phyloP scores from a whole-genome alignment of 2,329 filamentous ascomycete species.

The Drechmeria coniospora region DNA sequence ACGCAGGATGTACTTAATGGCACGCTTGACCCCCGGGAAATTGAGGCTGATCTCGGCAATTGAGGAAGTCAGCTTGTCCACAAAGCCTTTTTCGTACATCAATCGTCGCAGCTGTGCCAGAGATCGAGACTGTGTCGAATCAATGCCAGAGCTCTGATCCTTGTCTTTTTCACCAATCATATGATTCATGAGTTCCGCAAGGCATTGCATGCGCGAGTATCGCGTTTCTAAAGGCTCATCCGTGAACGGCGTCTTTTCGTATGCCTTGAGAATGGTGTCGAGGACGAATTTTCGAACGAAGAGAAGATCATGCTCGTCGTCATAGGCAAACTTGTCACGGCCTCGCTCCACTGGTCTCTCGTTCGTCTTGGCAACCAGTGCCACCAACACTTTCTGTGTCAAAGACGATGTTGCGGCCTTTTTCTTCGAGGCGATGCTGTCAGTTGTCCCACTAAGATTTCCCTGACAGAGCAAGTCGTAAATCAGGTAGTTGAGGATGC shows the following conservation, averaged over 20 bases:
- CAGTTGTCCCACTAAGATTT: conserved; percentile 50
- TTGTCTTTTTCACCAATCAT: conserved; percentile 75
- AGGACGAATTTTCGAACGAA: conserved; percentile 93
- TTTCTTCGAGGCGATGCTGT: conserved; percentile 69
- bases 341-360: conserved; percentile 51
- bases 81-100: conserved; percentile 98
- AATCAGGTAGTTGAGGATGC: conserved; percentile 84
- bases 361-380: conserved; percentile 73
- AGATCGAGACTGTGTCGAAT: conserved; percentile 34
- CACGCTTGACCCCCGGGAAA: conserved; percentile 81
- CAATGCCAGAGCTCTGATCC: conserved; percentile 29
- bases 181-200: conserved; percentile 83
- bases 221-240: conserved; percentile 69
- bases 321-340: conserved; percentile 45
- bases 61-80: conserved; percentile 74
- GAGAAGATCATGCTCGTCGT: conserved; percentile 69
- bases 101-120: conserved; percentile 77
- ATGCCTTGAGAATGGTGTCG: conserved; percentile 81
- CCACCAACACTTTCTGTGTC: conserved; percentile 74
- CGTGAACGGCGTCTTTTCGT: conserved; percentile 71
- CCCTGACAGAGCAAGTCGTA: conserved; percentile 55
- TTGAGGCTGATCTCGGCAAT: conserved; percentile 94
- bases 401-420: conserved; percentile 70
- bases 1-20: conserved; percentile 89
- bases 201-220: conserved; percentile 72